phyloP scores from a whole-genome alignment of 768 basidiomycete species.

The Imleria badia region DNA sequence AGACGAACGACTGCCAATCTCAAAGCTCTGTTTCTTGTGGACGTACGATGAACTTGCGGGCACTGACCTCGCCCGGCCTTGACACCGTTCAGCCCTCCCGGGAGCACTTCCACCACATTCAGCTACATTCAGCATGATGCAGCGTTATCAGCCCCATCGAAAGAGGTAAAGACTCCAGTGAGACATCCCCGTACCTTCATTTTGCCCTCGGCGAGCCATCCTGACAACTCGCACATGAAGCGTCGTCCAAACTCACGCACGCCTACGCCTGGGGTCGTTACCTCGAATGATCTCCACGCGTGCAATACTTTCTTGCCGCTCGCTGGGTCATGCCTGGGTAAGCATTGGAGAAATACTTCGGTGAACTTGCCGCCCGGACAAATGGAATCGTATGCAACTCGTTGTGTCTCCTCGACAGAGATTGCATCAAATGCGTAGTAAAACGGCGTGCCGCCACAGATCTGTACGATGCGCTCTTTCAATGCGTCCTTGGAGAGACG shows the following conservation, averaged over 20 bases:
- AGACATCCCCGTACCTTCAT: constrained; percentile 10
- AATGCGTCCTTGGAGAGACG: constrained; percentile 8
- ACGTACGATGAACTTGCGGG: background rate
- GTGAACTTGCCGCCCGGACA: constrained; percentile 25
- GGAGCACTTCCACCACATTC: constrained; percentile 3
- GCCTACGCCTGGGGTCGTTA: background rate
- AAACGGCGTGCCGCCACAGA: background rate
- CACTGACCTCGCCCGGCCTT: background rate
- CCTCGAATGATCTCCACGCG: constrained; percentile 2
- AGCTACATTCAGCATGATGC: background rate
- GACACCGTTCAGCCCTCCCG: background rate
- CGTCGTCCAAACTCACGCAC: constrained; percentile 7
- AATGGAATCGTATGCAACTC: constrained; percentile 29
- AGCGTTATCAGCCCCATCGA: no score
- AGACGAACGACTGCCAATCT: background rate
- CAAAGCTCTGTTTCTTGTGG: background rate
- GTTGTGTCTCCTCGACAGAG: constrained; percentile 32
- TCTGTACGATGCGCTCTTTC: background rate
- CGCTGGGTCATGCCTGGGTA: background rate
- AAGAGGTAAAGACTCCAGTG: background rate
- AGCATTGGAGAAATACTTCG: background rate
- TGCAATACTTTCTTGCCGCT: constrained; percentile 5
- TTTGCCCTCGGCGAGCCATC: constrained; percentile 6
- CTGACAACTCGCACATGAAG: constrained; percentile 8
- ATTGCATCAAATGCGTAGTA: constrained; percentile 27